Conservation (phyloP, 148 eudicot genomes). For the Vaccinium darrowii region DNA sequence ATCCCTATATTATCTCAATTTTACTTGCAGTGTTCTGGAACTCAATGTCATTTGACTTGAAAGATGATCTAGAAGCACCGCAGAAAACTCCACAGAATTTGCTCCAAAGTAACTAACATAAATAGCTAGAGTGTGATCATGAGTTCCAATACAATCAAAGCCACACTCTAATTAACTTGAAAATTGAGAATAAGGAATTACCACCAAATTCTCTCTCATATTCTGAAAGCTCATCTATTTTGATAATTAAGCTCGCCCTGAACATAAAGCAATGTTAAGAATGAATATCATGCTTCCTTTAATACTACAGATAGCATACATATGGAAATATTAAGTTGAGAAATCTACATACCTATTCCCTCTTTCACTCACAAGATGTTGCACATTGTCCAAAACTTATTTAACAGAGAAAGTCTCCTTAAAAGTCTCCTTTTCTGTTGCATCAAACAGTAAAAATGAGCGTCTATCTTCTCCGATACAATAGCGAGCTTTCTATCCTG, state of each 20-base stretch:
- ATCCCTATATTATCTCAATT: background rate
- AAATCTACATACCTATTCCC: slow-evolving; percentile 44
- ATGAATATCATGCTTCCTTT: slow-evolving; percentile 3
- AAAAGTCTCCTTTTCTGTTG: slow-evolving; percentile 27
- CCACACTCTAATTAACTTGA: background rate
- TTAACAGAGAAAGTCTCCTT: slow-evolving; percentile 46
- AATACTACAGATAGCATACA: background rate
- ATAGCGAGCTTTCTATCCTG: slow-evolving; percentile 42
- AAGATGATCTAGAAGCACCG: background rate
- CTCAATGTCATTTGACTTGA: background rate
- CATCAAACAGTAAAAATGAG: slow-evolving; percentile 38
- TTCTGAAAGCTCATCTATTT: slow-evolving; percentile 40
- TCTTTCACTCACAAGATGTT: slow-evolving; percentile 38
- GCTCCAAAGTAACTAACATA: background rate
- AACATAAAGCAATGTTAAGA: slow-evolving; percentile 17
- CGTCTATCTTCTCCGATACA: slow-evolving; percentile 46
- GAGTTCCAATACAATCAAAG: background rate
- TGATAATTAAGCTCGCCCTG: slow-evolving; percentile 51
- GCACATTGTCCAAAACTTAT: slow-evolving; percentile 42
- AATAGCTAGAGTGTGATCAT: background rate
- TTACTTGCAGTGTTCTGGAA: background rate
- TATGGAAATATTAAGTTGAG: slow-evolving; percentile 1
- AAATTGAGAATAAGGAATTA: slow-evolving; percentile 21
- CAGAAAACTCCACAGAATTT: background rate
- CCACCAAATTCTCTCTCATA: slow-evolving; percentile 47